A percentile compares a stretch with the other conserved stretches of the same genome.
Evolutionary conservation across 768 basidiomycete genomes (phyloP).

Genomic region (Ramaria rubella): DNA sequence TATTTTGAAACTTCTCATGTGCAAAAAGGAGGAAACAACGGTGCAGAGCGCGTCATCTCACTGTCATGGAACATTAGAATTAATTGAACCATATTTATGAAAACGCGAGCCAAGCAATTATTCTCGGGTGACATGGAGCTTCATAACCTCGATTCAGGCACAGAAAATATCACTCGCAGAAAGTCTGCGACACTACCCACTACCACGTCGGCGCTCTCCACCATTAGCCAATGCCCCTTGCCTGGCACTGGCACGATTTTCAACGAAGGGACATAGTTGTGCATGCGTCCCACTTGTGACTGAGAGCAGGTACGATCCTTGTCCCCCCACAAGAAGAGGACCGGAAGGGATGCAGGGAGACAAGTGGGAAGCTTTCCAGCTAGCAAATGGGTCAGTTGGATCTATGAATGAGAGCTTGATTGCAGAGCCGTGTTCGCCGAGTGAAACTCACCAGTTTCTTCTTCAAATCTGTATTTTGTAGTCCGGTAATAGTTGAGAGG

Average conservation of each 20-base stretch:
- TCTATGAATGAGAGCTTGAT: not conserved
- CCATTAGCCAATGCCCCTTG: constrained; percentile 64
- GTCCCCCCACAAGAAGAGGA: constrained; percentile 57
- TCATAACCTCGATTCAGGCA: not conserved
- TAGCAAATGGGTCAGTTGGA: constrained; percentile 18
- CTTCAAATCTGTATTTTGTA: constrained; percentile 50
- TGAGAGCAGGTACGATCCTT: constrained; percentile 44
- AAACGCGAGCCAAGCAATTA: too few relatives aligned
- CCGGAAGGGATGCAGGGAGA: constrained; percentile 44
- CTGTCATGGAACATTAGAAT: not conserved
- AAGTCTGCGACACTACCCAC: constrained; percentile 22
- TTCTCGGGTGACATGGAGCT: too few relatives aligned
- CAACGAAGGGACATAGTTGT: constrained; percentile 44
- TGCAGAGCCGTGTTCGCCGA: too few relatives aligned
- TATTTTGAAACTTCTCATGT: too few relatives aligned
- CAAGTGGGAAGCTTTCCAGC: constrained; percentile 39
- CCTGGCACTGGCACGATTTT: constrained; percentile 48
- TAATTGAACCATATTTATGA: too few relatives aligned
- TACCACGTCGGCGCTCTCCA: constrained; percentile 52
- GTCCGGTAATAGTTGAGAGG: constrained; percentile 79
- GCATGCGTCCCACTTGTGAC: constrained; percentile 35
- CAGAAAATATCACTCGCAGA: not conserved
- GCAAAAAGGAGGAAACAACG: too few relatives aligned
- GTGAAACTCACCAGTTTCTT: constrained; percentile 34
- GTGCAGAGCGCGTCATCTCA: too few relatives aligned